Conservation (phyloP, 2,329 filamentous ascomycete species). For the Colletotrichum eremochloae region DNA sequence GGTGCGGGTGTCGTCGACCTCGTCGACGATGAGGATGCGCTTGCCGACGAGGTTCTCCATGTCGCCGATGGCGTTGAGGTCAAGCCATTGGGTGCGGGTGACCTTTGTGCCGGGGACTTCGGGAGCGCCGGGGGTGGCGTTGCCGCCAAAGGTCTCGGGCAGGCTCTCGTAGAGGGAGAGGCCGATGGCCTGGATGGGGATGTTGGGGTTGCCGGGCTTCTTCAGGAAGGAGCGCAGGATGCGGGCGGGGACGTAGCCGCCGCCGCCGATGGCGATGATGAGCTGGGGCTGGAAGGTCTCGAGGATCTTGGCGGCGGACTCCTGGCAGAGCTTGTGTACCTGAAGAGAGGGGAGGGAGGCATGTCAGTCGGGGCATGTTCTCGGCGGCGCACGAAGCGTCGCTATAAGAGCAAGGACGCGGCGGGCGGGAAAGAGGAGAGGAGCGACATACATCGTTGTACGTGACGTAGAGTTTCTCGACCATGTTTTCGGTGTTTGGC, state of each 20-base stretch:
- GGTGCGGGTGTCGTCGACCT: conserved; percentile 95
- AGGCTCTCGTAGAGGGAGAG: conserved; percentile 96
- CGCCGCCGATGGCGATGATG: conserved; percentile 98
- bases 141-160: conserved; percentile 65
- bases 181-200: conserved; percentile 98
- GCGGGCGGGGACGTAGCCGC: conserved; percentile 95
- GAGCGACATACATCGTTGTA: conserved; percentile 83
- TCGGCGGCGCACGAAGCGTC: not conserved
- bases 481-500: conserved; percentile 68
- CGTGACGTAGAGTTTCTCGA: conserved; percentile 89
- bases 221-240: conserved; percentile 99
- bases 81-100: conserved; percentile 97
- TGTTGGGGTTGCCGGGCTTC: conserved; percentile 87
- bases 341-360: conserved; percentile 53
- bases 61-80: conserved; percentile 83
- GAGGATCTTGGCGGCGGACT: conserved; percentile 84
- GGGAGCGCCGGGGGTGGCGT: conserved; percentile 63
- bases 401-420: conserved; percentile 1
- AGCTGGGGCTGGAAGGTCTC: conserved; percentile 90
- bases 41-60: conserved; percentile 93
- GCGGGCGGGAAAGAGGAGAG: not conserved
- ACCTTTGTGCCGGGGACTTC: conserved; percentile 93
- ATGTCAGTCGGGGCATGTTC: conserved; percentile 3
- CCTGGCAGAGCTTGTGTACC: conserved; percentile 98
- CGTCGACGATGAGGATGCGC: conserved; percentile 91